Percentiles rank a stretch among this genome's conserved stretches.
phyloP scores from a whole-genome alignment of 2,329 filamentous ascomycete genomes.

The Celoporthe dispersa region DNA sequence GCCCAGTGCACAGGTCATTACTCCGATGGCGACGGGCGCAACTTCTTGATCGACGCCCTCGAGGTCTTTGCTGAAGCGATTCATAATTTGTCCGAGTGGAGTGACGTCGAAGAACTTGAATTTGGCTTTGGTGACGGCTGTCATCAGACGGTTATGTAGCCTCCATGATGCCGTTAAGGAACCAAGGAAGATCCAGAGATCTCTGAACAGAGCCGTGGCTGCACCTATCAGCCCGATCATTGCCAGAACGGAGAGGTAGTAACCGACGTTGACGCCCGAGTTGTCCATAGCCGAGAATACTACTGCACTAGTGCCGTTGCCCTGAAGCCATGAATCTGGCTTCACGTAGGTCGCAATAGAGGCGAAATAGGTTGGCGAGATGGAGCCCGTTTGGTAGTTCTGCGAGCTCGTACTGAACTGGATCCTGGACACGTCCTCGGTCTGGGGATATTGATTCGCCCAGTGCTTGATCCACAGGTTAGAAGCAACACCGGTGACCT shows the following conservation, averaged over 20 bases:
- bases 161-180: conserved; percentile 86
- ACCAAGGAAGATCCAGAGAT: conserved; percentile 89
- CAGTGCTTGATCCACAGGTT: conserved; percentile 95
- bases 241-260: conserved; percentile 85
- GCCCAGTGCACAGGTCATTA: conserved; percentile 66
- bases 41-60: conserved; percentile 96
- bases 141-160: conserved; percentile 79
- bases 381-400: conserved; percentile 40
- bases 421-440: conserved; percentile 44
- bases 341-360: conserved; percentile 45
- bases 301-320: conserved; percentile 46
- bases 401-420: conserved; percentile 43
- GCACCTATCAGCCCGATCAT: conserved; percentile 78
- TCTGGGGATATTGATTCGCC: conserved; percentile 82
- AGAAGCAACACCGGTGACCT: conserved; percentile 83
- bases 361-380: conserved; percentile 46
- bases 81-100: conserved; percentile 94
- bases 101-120: conserved; percentile 99
- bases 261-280: conserved; percentile 74
- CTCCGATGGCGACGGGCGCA: conserved; percentile 83
- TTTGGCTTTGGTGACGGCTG: conserved; percentile 81
- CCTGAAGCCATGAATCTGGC: conserved; percentile 40
- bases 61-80: conserved; percentile 96
- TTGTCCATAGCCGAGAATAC: conserved; percentile 42
- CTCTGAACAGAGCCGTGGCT: conserved; percentile 78